Percentiles rank a stretch among this genome's conserved stretches.
Conservation (phyloP, 1,139 yeast genomes). For the Eremothecium gossypii region DNA sequence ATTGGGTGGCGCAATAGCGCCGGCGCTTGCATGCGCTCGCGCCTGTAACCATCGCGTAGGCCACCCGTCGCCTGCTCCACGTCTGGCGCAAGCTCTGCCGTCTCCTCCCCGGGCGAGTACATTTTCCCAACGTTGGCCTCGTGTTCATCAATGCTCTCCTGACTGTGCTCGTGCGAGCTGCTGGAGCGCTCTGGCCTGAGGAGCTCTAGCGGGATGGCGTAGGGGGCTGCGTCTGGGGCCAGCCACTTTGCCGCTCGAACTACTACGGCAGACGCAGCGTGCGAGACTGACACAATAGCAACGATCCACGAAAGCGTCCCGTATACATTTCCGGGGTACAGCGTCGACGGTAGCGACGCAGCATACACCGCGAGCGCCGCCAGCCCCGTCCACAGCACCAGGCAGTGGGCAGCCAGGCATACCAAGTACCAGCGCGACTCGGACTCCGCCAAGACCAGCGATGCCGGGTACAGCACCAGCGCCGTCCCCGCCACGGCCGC, state of each 20-base stretch:
- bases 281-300: conserved; percentile 43
- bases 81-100: background rate
- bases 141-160: background rate
- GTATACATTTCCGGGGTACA: conserved; percentile 75
- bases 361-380: conserved; percentile 53
- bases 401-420: conserved; percentile 43
- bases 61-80: background rate
- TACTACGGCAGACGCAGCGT: conserved; percentile 45
- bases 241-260: conserved; percentile 37
- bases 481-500: conserved; percentile 39
- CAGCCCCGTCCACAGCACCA: conserved; percentile 41
- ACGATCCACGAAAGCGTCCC: conserved; percentile 55
- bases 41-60: background rate
- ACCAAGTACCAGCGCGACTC: conserved; percentile 51
- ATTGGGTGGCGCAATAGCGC: conserved; percentile 28
- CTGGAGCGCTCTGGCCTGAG: background rate
- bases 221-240: conserved; percentile 17
- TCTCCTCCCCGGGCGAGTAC: background rate
- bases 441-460: conserved; percentile 55
- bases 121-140: background rate
- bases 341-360: conserved; percentile 46
- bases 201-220: background rate
- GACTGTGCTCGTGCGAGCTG: background rate
- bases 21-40: background rate
- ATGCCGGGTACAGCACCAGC: conserved; percentile 58